Conservation (phyloP, 2,329 filamentous ascomycete genomes). For the Sclerotinia spermophila region DNA sequence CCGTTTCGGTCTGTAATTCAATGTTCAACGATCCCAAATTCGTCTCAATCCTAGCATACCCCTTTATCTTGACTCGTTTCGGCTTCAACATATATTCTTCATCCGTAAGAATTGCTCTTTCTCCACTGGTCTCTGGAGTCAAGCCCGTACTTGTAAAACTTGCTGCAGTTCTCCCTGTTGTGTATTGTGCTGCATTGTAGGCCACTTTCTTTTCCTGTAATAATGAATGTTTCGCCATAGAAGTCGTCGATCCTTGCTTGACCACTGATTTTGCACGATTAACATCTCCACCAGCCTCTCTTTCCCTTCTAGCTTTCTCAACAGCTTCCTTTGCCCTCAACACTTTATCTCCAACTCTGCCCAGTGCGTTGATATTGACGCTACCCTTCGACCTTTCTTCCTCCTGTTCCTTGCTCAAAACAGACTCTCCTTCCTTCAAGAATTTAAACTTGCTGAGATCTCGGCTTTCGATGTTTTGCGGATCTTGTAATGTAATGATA, state of each 20-base stretch:
- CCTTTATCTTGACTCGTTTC: conserved; percentile 81
- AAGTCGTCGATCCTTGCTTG: conserved; percentile 39
- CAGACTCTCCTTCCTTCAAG: conserved; percentile 73
- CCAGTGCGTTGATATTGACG: conserved; percentile 77
- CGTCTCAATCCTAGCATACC: conserved; percentile 87
- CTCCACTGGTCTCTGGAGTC: conserved; percentile 84
- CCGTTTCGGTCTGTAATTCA: conserved; percentile 85
- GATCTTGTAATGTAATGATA: conserved; percentile 94
- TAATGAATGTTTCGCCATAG: conserved; percentile 41
- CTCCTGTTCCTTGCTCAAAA: conserved; percentile 66
- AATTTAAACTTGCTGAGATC: conserved; percentile 88
- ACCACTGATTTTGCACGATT: conserved; percentile 46
- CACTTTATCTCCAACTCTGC: conserved; percentile 76
- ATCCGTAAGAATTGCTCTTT: conserved; percentile 80
- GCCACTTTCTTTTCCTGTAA: conserved; percentile 59
- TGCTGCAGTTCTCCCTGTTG: conserved; percentile 84
- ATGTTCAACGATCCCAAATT: conserved; percentile 81
- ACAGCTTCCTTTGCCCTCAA: conserved; percentile 89
- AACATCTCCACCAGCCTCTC: conserved; percentile 57
- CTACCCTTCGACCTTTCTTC: conserved; percentile 61
- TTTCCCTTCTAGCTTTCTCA: conserved; percentile 78
- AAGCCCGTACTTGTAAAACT: conserved; percentile 94
- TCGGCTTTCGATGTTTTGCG: conserved; percentile 78
- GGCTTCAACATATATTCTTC: conserved; percentile 97
- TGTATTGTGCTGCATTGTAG: conserved; percentile 86